Evolutionary conservation across 2,329 filamentous ascomycete species (phyloP), one percentile per base, ranked within the genome.

Genomic region (Penicillium concentricum): DNA sequence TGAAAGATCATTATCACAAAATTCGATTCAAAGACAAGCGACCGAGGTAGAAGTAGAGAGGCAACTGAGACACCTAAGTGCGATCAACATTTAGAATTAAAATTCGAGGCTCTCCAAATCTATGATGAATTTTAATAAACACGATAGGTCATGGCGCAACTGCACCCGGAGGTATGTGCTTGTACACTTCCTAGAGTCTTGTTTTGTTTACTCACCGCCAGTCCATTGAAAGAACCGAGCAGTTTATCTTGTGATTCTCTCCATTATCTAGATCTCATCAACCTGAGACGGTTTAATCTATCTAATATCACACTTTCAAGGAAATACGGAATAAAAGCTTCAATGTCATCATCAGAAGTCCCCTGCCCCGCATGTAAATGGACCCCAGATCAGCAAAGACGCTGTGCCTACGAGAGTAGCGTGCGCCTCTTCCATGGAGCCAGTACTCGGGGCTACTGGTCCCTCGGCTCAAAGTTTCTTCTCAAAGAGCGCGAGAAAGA

Each of bases 401-500:
- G 43, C 28, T 56, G 51, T 16, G 10, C 4, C 20, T 51, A 51
- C 28, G 16, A 35, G 2, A 59, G 56, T 43, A 41, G 48, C 26
- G 26, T 58, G 37, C 54, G 48, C 32, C 41, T 59, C 18, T 59
- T 54, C 26, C 26, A 56, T n/a, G 38, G 44, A 13, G 52, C 42
- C 6, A 20, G 37, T 26, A n/a, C 34, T 26, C 52, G 37, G 10
- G 49, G 37, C 6, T 38, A 41, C 18, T 56, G 42, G 55, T 45
- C 42, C 18, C 37, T 59, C 32, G 50, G 58, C 9, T 43, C 50
- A 15, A 46, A 52, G 18, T 44, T 47, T 7, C 37, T 54, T 7
- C 28, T 58, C 10, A 61, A 61, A 52, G 60, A 61, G 9, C 47
- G 58, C 13, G n/a, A 43, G 13, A 30, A 39, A 22, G 41, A 52